Conservation (phyloP, 768 basidiomycete species). For the Leccinum disarticulatum region DNA sequence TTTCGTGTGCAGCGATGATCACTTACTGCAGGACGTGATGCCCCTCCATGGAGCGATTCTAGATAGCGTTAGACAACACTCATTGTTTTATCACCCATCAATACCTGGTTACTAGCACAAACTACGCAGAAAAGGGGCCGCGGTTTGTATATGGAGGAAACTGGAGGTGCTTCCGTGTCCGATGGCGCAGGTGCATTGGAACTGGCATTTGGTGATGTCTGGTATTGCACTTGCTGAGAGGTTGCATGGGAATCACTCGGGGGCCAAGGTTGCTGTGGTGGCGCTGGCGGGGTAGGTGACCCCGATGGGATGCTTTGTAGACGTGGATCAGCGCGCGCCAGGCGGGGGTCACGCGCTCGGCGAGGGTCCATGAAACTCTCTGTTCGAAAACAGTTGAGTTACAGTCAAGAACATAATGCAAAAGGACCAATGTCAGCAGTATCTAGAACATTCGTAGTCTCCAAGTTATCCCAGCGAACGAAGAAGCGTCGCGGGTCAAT, state of each 20-base stretch:
- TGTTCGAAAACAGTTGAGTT: conserved; percentile 14
- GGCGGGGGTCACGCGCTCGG: conserved; percentile 76
- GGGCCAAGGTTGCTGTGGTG: conserved; percentile 28
- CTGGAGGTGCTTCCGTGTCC: conserved; percentile 10
- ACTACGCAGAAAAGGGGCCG: conserved; percentile 95
- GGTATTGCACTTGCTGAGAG: conserved; percentile 22
- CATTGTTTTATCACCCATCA: not conserved
- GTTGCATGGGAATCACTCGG: conserved; percentile 11
- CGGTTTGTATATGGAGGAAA: conserved; percentile 47
- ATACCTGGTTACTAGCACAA: conserved; percentile 97
- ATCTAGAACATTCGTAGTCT: conserved; percentile 87
- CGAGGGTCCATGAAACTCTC: conserved; percentile 68
- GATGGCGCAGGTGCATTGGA: not conserved
- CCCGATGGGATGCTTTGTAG: conserved; percentile 49
- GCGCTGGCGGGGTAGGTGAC: conserved; percentile 33
- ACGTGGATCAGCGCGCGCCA: conserved; percentile 69
- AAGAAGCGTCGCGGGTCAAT: conserved; percentile 53
- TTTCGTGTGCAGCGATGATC: not conserved
- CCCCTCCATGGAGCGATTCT: conserved; percentile 99
- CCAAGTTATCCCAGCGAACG: conserved; percentile 61
- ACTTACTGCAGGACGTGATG: conserved; percentile 87
- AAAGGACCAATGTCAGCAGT: conserved; percentile 72
- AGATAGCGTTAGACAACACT: conserved; percentile 15
- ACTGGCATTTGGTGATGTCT: conserved; percentile 11
- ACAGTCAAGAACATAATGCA: conserved; percentile 11